Evolutionary conservation across 257 asterid genomes (phyloP).

Genomic region (Plantago elongata): DNA sequence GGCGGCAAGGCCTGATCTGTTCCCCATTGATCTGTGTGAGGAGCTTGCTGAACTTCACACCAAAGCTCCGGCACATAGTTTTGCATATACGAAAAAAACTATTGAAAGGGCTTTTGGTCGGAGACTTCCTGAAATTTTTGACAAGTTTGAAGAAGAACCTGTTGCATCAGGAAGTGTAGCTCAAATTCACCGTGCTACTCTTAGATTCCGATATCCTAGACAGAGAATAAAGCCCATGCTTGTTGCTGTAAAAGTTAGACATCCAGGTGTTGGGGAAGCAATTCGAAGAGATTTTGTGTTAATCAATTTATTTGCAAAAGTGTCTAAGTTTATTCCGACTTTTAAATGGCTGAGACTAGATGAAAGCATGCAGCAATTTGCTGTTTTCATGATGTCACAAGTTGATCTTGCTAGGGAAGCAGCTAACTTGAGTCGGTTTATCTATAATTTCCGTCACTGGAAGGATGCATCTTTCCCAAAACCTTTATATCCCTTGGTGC

Average conservation of each 20-base stretch:
- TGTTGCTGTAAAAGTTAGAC: slow-evolving; percentile 91
- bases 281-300: slow-evolving; percentile 70
- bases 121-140: slow-evolving; percentile 62
- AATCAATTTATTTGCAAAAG: slow-evolving; percentile 61
- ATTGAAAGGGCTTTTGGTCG: slow-evolving; percentile 79
- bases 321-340: slow-evolving; percentile 52
- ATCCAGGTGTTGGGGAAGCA: slow-evolving; percentile 84
- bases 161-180: slow-evolving; percentile 91
- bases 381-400: slow-evolving; percentile 89
- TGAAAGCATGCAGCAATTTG: slow-evolving; percentile 82
- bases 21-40: slow-evolving; percentile 62
- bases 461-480: slow-evolving; percentile 87
- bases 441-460: slow-evolving; percentile 71
- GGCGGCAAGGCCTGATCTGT: slow-evolving; percentile 87
- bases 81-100: slow-evolving; percentile 60
- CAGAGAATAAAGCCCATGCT: slow-evolving; percentile 55
- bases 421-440: slow-evolving; percentile 80
- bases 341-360: slow-evolving; percentile 84
- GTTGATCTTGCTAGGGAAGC: slow-evolving; percentile 95
- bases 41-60: slow-evolving; percentile 78
- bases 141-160: slow-evolving; percentile 72
- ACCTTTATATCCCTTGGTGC: slow-evolving; percentile 87
- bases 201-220: slow-evolving; percentile 58
- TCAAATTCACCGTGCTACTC: slow-evolving; percentile 76
- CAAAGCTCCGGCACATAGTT: slow-evolving; percentile 80